Conservation (phyloP, 345 rosid genomes). For the Capsella bursapastoris region DNA sequence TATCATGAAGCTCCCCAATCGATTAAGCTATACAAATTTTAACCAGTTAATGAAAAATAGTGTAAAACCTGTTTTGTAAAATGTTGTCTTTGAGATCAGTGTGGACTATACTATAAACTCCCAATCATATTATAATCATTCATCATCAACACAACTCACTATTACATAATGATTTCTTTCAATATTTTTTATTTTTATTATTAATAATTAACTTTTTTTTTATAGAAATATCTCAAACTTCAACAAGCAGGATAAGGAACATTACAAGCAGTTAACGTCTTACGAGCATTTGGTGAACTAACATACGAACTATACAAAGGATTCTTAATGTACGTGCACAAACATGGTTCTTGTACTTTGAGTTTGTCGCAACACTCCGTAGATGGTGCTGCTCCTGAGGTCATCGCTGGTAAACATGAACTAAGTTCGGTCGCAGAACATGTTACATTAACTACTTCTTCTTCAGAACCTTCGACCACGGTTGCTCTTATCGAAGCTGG, state of each 20-base stretch:
- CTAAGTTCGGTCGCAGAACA: slow-evolving; percentile 37
- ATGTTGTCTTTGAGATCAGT: not conserved
- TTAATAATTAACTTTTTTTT: not conserved
- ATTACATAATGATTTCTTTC: not conserved
- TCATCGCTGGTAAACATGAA: slow-evolving; percentile 35
- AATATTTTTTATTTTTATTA: not conserved
- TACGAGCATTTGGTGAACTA: slow-evolving; percentile 41
- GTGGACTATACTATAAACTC: not conserved
- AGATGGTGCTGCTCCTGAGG: not conserved
- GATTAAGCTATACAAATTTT: too few relatives aligned
- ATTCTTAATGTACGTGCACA: slow-evolving; percentile 42
- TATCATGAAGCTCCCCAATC: too few relatives aligned
- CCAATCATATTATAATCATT: not conserved
- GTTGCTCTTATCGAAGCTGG: not conserved
- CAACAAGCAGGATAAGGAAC: slow-evolving; percentile 27
- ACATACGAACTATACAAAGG: slow-evolving; percentile 36
- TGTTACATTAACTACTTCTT: not conserved
- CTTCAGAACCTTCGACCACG: not conserved
- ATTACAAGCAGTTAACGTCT: slow-evolving; percentile 14
- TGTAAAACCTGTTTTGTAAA: too few relatives aligned
- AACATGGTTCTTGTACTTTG: slow-evolving; percentile 42
- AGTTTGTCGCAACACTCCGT: slow-evolving; percentile 38
- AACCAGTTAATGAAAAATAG: too few relatives aligned
- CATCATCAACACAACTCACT: not conserved
- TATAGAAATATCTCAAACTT: not conserved